Conservation (phyloP, 345 rosid species). For the Dipteronia dyeriana region DNA sequence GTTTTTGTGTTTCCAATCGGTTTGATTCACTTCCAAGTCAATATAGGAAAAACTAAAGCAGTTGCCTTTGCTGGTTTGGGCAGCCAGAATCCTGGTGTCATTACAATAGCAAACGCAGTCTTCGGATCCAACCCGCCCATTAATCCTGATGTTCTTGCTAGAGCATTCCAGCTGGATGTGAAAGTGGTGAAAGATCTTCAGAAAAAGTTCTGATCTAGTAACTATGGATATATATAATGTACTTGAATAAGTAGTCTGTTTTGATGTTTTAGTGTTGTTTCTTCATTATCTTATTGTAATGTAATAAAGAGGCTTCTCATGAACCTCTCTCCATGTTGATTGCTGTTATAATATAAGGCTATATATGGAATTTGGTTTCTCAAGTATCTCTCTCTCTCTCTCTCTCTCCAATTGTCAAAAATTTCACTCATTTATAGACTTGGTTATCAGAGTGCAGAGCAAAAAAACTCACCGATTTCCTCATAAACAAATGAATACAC, state of each 20-base stretch:
- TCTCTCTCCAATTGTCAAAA: no score
- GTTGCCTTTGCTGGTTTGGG: constrained; percentile 26
- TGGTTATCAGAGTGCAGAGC: no score
- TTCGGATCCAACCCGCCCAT: constrained; percentile 29
- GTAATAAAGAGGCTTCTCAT: not conserved
- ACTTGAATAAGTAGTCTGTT: not conserved
- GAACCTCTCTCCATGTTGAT: not conserved
- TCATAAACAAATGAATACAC: no score
- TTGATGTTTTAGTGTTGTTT: not conserved
- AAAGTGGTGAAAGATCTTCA: constrained; percentile 20
- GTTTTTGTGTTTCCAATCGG: constrained; percentile 31
- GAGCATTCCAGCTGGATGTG: constrained; percentile 33
- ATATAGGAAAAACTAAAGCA: constrained; percentile 19
- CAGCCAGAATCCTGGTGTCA: constrained; percentile 35
- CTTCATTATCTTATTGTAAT: not conserved
- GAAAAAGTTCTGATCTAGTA: not conserved
- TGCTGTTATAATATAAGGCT: not conserved
- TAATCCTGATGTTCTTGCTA: constrained; percentile 21
- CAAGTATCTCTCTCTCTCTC: no score
- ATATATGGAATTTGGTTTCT: no score
- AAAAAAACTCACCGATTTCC: no score
- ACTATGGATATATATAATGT: not conserved
- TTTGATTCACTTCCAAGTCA: constrained; percentile 37
- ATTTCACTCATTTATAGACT: no score
- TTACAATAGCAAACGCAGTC: constrained; percentile 29